Percentiles rank a stretch among this genome's conserved stretches.
Conservation (phyloP, 371 early-diverging fungal genomes). For the Mucor plumbeus region DNA sequence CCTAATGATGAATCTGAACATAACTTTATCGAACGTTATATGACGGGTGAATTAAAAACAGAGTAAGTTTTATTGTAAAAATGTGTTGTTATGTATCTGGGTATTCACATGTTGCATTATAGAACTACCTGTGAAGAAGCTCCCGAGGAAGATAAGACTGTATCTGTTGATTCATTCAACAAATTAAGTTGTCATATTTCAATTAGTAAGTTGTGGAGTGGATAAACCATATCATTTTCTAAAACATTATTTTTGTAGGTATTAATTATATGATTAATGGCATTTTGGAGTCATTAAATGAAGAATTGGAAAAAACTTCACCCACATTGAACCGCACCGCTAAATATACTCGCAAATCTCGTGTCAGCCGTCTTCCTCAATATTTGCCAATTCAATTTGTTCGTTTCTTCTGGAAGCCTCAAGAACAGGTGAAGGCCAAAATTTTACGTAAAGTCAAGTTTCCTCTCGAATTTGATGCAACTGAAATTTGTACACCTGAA, state of each 20-base stretch:
- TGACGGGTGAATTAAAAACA: conserved; percentile 77
- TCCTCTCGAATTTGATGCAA: conserved; percentile 89
- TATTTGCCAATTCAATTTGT: conserved; percentile 93
- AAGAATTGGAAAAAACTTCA: conserved; percentile 91
- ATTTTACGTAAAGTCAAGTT: conserved; percentile 91
- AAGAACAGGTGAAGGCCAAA: conserved; percentile 88
- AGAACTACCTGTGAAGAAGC: conserved; percentile 81
- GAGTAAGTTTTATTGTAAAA: conserved; percentile 32
- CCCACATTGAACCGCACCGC: conserved; percentile 80
- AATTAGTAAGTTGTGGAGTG: conserved; percentile 45
- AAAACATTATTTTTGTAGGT: conserved; percentile 24
- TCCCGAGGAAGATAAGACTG: conserved; percentile 73
- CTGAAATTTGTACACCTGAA: conserved; percentile 85
- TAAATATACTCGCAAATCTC: conserved; percentile 75
- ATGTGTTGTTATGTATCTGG: background rate
- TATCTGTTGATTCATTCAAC: conserved; percentile 70
- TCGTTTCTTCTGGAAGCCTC: conserved; percentile 95
- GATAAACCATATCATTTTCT: background rate
- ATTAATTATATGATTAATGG: conserved; percentile 76
- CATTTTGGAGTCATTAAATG: conserved; percentile 68
- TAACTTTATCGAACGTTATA: conserved; percentile 82
- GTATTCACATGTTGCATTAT: background rate
- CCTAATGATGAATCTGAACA: conserved; percentile 57
- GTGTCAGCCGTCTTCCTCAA: conserved; percentile 83
- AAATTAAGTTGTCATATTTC: conserved; percentile 90